A percentile compares a stretch with the other conserved stretches of the same genome.
Evolutionary conservation across 2,329 filamentous ascomycete species (phyloP).

Genomic region (Trichoderma koningii): DNA sequence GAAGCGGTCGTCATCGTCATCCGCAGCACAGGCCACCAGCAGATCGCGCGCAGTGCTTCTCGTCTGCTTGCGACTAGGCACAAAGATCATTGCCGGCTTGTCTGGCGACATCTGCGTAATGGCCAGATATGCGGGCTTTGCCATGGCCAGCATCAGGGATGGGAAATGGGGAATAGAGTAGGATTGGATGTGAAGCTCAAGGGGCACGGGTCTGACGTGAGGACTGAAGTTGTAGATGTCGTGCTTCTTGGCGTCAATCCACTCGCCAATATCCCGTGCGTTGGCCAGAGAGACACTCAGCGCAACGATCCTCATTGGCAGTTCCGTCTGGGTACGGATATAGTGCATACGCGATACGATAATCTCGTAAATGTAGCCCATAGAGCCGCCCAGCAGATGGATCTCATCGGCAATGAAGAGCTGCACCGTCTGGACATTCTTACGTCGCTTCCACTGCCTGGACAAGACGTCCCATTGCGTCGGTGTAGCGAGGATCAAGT

Average conservation of each 20-base stretch:
- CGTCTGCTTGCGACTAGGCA: constrained; percentile 91
- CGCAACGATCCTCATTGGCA: constrained; percentile 82
- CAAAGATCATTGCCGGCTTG: constrained; percentile 88
- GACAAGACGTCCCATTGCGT: constrained; percentile 95
- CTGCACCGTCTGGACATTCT: constrained; percentile 88
- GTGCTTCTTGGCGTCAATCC: constrained; percentile 97
- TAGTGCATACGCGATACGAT: constrained; percentile 98
- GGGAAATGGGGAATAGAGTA: constrained; percentile 97
- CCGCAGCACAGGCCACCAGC: constrained; percentile 80
- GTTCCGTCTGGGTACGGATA: constrained; percentile 84
- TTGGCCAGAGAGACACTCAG: constrained; percentile 91
- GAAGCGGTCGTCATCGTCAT: constrained; percentile 92
- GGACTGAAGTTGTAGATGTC: constrained; percentile 99
- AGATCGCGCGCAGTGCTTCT: constrained; percentile 84
- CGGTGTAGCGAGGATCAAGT: constrained; percentile 89
- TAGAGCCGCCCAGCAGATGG: constrained; percentile 84
- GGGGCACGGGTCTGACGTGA: constrained; percentile 80
- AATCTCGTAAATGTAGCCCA: constrained; percentile 91
- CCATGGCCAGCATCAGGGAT: constrained; percentile 98
- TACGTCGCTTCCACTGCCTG: constrained; percentile 92
- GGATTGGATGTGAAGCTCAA: constrained; percentile 93
- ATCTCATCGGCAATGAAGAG: constrained; percentile 95
- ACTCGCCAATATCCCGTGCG: constrained; percentile 91
- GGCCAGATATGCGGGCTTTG: constrained; percentile 86
- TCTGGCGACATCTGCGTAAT: constrained; percentile 85